Evolutionary conservation across 768 basidiomycete genomes (phyloP), one percentile per base, ranked within the genome.

Genomic region (Agrocybe chaxingu): DNA sequence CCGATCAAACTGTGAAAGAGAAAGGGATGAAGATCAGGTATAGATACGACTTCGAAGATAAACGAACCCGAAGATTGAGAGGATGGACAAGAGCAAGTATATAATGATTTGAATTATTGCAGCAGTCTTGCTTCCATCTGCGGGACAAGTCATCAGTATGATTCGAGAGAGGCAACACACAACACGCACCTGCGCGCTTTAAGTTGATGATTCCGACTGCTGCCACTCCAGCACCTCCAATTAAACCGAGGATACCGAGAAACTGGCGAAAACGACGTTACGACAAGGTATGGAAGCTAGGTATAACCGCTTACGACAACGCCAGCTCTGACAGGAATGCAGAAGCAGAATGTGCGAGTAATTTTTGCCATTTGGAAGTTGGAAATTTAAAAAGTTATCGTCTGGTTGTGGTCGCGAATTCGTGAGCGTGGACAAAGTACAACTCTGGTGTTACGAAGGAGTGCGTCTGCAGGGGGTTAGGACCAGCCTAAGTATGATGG

Each of bases 271-370:
- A 47, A 36, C 38, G 18, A 24, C 30, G 6, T 29, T 43, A 18
- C 29, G 19, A 35, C 45, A 19, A 12, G 8, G 32, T 11, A 34
- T 13, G 18, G 29, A 42, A 35, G 38, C 11, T 12, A 16, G 30
- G 29, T 32, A 33, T 18, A 9, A 30, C 16, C 19, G 66, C 77
- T 56, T 50, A 78, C 76, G 42, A 78, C 63, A 41, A 74, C 75
- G 42, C 77, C 78, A 39, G 70, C 71, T 55, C 78, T 65, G 33
- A 75, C 73, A 7, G 78, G 76, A 44, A 78, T 70, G 62, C 77
- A 78, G 67, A 74, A 76, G 57, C 75, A 78, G 61, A 76, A 78
- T 35, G 68, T 77, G 56, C 75, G 73, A 39, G 52, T 55, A 53
- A 74, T 68, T 48, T 64, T 60, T 13, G 66, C 63, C 68, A 71